phyloP scores from a whole-genome alignment of 1,139 yeast genomes.

The Diutina ranongensis region DNA sequence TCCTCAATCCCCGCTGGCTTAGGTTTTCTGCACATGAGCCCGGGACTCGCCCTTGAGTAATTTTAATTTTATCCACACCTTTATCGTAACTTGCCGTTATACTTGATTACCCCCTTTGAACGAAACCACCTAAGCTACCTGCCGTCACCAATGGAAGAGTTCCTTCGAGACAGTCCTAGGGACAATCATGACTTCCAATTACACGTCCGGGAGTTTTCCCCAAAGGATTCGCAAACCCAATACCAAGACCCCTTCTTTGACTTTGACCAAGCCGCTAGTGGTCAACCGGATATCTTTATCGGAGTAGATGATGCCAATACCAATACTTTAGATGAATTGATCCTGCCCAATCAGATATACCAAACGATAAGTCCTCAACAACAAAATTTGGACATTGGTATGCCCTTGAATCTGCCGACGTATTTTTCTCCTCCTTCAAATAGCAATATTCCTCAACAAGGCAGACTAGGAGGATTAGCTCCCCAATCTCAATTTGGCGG shows the following conservation, averaged over 20 bases:
- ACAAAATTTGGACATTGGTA: background rate
- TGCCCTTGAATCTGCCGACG: background rate
- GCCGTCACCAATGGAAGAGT: constrained; percentile 1
- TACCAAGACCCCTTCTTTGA: constrained; percentile 6
- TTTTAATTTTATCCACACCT: no score
- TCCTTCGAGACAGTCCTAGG: constrained; percentile 3
- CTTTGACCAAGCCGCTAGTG: constrained; percentile 1
- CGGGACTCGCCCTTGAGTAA: no score
- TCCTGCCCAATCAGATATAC: constrained; percentile 2
- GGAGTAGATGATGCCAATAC: background rate
- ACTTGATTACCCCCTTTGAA: background rate
- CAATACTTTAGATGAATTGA: constrained; percentile 1
- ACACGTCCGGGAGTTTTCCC: constrained; percentile 2
- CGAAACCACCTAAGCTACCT: background rate
- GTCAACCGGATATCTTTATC: background rate
- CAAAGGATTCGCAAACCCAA: background rate
- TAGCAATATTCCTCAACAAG: background rate
- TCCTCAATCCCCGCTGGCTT: no score
- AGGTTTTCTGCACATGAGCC: no score
- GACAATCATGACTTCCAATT: constrained; percentile 4
- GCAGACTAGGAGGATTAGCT: background rate
- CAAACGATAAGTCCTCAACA: background rate
- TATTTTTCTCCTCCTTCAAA: constrained; percentile 1
- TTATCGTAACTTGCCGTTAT: background rate
- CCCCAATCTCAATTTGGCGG: background rate